Evolutionary conservation across 1,284 basidiomycete species (phyloP).

Genomic region (Malassezia brasiliensis): DNA sequence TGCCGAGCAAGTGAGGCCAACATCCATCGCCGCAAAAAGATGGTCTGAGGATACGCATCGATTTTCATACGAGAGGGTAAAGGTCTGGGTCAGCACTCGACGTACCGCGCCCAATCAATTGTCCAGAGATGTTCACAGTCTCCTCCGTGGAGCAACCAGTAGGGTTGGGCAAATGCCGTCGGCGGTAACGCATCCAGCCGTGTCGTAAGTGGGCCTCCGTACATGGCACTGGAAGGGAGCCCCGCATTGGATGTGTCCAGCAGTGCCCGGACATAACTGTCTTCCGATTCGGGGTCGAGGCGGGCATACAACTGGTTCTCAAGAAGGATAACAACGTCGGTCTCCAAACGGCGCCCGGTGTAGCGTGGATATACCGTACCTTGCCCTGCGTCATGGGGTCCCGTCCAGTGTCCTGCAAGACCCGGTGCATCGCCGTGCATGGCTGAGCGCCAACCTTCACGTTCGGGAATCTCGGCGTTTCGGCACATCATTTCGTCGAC

Average conservation of each 20-base stretch:
- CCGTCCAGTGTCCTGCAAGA: constrained; percentile 5
- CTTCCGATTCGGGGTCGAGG: neutral
- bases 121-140: constrained; percentile 17
- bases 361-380: constrained; percentile 2
- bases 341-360: neutral
- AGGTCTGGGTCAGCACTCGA: neutral
- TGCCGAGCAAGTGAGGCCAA: constrained; percentile 10
- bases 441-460: neutral
- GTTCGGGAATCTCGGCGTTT: constrained; percentile 10
- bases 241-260: neutral
- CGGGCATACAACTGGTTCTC: constrained; percentile 3
- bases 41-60: neutral
- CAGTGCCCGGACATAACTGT: constrained; percentile 9
- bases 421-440: neutral
- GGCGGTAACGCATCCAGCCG: neutral
- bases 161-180: neutral
- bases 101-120: constrained; percentile 9
- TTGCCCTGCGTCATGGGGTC: constrained; percentile 8
- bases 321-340: constrained; percentile 8
- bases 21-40: constrained; percentile 5
- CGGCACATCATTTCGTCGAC: constrained; percentile 8
- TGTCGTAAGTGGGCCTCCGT: neutral
- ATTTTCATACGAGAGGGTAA: neutral
- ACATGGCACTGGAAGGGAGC: neutral
- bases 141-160: constrained; percentile 16